Conservation (phyloP, 805 yeast species). For the Metschnikowia koreensis region DNA sequence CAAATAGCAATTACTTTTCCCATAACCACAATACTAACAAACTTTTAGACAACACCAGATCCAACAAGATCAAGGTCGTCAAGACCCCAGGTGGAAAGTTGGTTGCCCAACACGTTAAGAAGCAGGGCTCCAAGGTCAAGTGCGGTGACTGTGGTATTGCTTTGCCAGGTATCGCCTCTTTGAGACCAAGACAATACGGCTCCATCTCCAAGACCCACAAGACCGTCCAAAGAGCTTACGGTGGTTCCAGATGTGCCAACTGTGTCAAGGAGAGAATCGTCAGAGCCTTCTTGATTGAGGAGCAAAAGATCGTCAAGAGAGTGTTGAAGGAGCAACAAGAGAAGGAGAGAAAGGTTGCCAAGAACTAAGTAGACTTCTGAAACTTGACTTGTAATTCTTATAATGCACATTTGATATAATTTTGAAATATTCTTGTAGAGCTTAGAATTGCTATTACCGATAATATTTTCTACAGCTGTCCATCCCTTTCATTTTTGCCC, state of each 20-base stretch:
- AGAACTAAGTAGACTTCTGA: conserved; percentile 20
- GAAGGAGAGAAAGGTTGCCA: conserved; percentile 64
- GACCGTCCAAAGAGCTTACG: conserved; percentile 99
- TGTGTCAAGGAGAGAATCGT: conserved; percentile 99
- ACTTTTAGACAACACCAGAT: conserved; percentile 90
- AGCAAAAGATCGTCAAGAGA: conserved; percentile 99
- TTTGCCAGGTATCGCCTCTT: conserved; percentile 84
- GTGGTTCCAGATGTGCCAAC: conserved; percentile 98
- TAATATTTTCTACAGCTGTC: neutral
- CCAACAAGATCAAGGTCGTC: conserved; percentile 99
- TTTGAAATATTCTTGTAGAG: neutral
- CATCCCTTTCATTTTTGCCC: neutral
- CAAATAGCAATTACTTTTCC: neutral
- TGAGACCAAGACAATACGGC: conserved; percentile 99
- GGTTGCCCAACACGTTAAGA: conserved; percentile 96
- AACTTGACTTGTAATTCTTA: conserved; percentile 10
- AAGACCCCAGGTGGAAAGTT: conserved; percentile 99
- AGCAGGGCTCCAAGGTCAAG: conserved; percentile 81
- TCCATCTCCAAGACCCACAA: conserved; percentile 92
- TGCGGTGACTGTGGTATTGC: conserved; percentile 86
- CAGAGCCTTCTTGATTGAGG: conserved; percentile 99
- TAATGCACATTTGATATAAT: conserved; percentile 15
- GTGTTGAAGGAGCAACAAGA: conserved; percentile 95
- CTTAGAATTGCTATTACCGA: neutral
- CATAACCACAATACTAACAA: conserved; percentile 30